A percentile compares a stretch with the other conserved stretches of the same genome.
Evolutionary conservation across 441 rosid genomes (phyloP).

Genomic region (Euphorbia schlechtendalii): DNA sequence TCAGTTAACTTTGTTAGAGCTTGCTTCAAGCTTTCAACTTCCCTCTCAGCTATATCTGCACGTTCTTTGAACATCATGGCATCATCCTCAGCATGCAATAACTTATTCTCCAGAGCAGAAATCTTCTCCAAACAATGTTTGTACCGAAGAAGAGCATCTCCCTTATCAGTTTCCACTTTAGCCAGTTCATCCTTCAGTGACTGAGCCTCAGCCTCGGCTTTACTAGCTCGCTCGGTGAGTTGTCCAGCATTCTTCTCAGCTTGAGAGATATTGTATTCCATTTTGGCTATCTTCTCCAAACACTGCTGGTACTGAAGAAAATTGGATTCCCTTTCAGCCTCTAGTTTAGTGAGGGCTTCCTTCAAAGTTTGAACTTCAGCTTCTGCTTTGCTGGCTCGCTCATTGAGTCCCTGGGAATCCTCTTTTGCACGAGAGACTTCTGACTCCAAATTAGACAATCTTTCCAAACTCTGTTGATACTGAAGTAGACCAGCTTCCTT

Average conservation of each 20-base stretch:
- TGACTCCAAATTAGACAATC: conserved; percentile 58
- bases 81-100: conserved; percentile 57
- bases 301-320: conserved; percentile 66
- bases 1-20: conserved; percentile 47
- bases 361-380: conserved; percentile 60
- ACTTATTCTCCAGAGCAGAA: conserved; percentile 51
- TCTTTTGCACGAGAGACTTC: conserved; percentile 66
- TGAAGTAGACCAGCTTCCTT: conserved; percentile 67
- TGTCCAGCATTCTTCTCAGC: conserved; percentile 55
- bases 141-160: conserved; percentile 46
- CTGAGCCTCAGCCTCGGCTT: conserved; percentile 51
- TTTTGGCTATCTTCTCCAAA: conserved; percentile 54
- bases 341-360: conserved; percentile 50
- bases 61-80: conserved; percentile 37
- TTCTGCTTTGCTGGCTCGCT: conserved; percentile 71
- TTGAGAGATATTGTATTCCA: conserved; percentile 45
- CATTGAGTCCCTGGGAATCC: conserved; percentile 47
- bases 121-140: conserved; percentile 51
- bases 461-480: conserved; percentile 68
- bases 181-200: conserved; percentile 48
- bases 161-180: conserved; percentile 60
- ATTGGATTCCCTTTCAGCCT: conserved; percentile 51
- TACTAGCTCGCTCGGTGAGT: conserved; percentile 46
- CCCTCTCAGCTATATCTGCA: conserved; percentile 57
- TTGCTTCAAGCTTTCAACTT: conserved; percentile 60